These are phyloP conservation scores for Tilletia walkeri DNA, from an alignment of 1,284 basidiomycete genomes.

Conservation along the genomic window DNA sequence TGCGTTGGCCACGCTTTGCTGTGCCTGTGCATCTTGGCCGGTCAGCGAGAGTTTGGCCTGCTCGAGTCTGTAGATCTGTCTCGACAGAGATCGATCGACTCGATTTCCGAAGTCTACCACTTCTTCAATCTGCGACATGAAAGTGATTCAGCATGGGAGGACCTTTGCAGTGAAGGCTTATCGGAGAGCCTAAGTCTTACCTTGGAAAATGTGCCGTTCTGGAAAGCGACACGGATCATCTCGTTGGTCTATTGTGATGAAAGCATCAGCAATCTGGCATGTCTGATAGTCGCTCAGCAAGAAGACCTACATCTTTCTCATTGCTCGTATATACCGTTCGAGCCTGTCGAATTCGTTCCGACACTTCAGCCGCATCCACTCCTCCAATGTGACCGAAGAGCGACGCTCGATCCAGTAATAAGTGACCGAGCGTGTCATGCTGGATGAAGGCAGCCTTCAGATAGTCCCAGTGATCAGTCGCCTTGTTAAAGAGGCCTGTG, in stretches of 20 bases:
- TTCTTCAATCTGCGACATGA: slow-evolving; percentile 10
- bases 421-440: slow-evolving; percentile 1
- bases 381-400: neutral
- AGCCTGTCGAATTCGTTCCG: neutral
- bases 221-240: slow-evolving; percentile 5
- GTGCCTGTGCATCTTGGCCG: neutral
- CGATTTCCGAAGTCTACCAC: slow-evolving; percentile 4
- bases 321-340: neutral
- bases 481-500: slow-evolving; percentile 3
- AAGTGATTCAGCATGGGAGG: neutral
- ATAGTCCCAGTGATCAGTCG: neutral
- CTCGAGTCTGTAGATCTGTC: slow-evolving; percentile 8
- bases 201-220: slow-evolving; percentile 10
- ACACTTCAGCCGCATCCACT: neutral
- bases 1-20: neutral
- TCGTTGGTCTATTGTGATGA: slow-evolving; percentile 7
- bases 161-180: neutral
- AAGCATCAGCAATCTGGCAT: neutral
- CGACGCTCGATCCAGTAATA: slow-evolving; percentile 1
- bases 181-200: neutral
- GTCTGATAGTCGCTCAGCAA: neutral
- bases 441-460: slow-evolving; percentile 14
- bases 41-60: neutral
- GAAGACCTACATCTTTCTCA: neutral
- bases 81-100: neutral